Evolutionary conservation across 257 asterid genomes (phyloP), one percentile per base, ranked within the genome.

Genomic region (Gynochthodes officinalis): DNA sequence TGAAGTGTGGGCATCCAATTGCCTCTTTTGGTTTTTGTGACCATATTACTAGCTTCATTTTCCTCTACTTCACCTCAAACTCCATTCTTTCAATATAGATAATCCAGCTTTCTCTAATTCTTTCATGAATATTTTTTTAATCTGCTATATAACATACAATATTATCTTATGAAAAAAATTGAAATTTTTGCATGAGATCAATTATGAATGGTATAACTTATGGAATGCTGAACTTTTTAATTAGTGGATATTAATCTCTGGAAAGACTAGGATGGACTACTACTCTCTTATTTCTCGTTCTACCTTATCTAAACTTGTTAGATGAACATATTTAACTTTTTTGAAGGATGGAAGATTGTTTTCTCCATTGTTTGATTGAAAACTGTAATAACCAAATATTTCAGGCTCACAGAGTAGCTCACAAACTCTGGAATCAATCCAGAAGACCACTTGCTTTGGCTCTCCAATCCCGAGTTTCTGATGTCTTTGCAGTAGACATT

Each of bases 331-430:
- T 35, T 49, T 39, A 9, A n/a, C n/a, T 14, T 43, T 40, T 6
- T 16, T 40, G 18, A 27, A 6, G 46, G 16, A 14, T 18, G 19
- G 48, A 27, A 42, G 33, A 7, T 11, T 44, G 19, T 5, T 48
- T 32, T n/a, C 4, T 37, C 21, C 11, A 4, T 42, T 7, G 0
- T 44, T 16, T 68, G 18, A 23, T 65, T 42, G 35, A 40, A 42
- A 42, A 3, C 4, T 9, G 16, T n/a, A n/a, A 2, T 42, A 13
- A 40, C 33, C 19, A 23, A 42, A 25, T 35, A 9, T 44, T 35
- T 48, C 72, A 83, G 84, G 81, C 87, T 1, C 87, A 80, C 50
- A 67, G 87, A 60, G 76, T 83, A 13, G 81, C 87, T 33, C 87
- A 83, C 79, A 77, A 80, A 64, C 81, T 83, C 28, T 80, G 87